Base-by-base conservation (phyloP, 2,329 filamentous ascomycete genomes). In the Byssochlamys sp. region DNA sequence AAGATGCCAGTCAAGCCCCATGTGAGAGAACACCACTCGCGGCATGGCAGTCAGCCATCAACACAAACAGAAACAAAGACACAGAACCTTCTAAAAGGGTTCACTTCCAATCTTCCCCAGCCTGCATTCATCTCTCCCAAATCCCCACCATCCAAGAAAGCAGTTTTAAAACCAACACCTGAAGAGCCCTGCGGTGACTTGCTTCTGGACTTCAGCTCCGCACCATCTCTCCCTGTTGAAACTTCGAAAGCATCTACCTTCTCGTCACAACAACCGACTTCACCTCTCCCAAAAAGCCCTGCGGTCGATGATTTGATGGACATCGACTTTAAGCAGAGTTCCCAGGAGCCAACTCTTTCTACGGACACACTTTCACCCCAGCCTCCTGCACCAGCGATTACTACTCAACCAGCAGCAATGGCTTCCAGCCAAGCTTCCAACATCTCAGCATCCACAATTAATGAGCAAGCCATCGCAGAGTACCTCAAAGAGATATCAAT, bases 201-300 rank as follows among this genome's bases (percentile, higher is more conserved):
- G n/a, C 63, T 69, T 26, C 55, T 70, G 26, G 64, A 65, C 56
- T 54, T 69, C 14, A 58, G 55, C 19, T 45, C 31, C 29, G 55
- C 63, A 27, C 58, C 63, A 51, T 58, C 62, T 28, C 7, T 55
- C 26, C 29, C 53, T 26, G 1, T n/a, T 31, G 14, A 52, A 4
- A 54, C 54, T 27, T 33, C 24, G 19, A 28, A 45, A 45, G 39
- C 39, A 24, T 45, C 39, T 45, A n/a, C 35, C 4, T 45, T 45
- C 39, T 19, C 35, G 3, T 35, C 19, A 25, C 19, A 19, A 26
- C 11, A 51, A 14, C 53, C 35, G n/a, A 12, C 53, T 25, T 45
- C 19, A 11, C 25, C 7, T 31, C n/a, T 29, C 5, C 39, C 9
- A 33, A 25, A 28, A 24, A 64, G 60, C 25, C 61, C 63, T 50